phyloP scores from a whole-genome alignment of 495 filamentous ascomycete species.

The Schizothecium vesticola region DNA sequence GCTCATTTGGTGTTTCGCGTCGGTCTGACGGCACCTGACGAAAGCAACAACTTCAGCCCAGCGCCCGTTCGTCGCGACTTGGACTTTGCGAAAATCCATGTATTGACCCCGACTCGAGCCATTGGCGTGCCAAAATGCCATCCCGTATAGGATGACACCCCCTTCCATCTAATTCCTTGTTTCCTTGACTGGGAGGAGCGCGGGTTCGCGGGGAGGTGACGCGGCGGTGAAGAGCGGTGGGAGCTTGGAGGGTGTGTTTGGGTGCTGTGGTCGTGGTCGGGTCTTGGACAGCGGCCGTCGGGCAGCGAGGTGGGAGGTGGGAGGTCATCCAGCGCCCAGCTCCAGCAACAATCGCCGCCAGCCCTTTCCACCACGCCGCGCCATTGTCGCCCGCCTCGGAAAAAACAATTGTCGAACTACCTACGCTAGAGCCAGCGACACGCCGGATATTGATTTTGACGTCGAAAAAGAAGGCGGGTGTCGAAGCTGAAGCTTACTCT shows the following conservation, averaged over 20 bases:
- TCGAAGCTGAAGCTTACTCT: not conserved
- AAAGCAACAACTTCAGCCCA: not conserved
- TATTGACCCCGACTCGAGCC: conserved; percentile 17
- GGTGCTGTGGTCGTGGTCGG: conserved; percentile 19
- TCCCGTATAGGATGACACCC: not conserved
- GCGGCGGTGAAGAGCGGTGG: conserved; percentile 17
- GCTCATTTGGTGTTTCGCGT: not conserved
- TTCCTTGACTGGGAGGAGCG: conserved; percentile 9
- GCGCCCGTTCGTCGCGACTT: not conserved
- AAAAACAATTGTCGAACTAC: not conserved
- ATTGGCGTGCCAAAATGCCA: conserved; percentile 24
- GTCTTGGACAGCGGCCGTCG: conserved; percentile 5
- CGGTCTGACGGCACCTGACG: not conserved
- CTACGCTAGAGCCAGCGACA: not conserved
- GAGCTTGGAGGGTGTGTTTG: not conserved
- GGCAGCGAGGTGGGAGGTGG: not conserved
- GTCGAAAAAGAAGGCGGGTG: not conserved
- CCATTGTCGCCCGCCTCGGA: not conserved
- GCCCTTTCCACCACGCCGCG: not conserved
- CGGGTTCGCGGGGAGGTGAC: conserved; percentile 7
- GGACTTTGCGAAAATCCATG: conserved; percentile 11
- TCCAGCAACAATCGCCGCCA: not conserved
- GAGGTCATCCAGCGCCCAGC: not conserved
- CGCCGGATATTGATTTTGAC: not conserved
- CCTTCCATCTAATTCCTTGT: conserved; percentile 8